Conservation (phyloP, 1,284 basidiomycete genomes). For the Xerocomus minutiporus region DNA sequence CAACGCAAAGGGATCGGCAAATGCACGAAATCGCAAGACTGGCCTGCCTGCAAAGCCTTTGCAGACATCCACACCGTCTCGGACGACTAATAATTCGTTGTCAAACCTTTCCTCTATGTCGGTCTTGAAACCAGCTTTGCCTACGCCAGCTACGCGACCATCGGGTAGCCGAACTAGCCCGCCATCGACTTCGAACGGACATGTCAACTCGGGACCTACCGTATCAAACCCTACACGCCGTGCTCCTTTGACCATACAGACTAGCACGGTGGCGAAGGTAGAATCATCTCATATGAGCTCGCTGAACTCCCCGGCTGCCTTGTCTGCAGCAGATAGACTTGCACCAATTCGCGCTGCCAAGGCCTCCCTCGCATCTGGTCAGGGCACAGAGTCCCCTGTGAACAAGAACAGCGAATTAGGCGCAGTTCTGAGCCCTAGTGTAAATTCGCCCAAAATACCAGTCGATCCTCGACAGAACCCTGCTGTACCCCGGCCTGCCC, state of each 20-base stretch:
- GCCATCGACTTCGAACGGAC: background rate
- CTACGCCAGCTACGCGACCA: background rate
- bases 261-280: constrained; percentile 11
- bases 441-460: background rate
- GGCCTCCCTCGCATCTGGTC: constrained; percentile 18
- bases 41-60: background rate
- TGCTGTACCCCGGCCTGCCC: background rate
- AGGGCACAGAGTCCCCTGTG: constrained; percentile 7
- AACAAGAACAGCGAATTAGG: constrained; percentile 1
- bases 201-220: background rate
- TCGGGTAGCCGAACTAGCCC: background rate
- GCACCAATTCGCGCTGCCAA: constrained; percentile 34
- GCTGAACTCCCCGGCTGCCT: constrained; percentile 8
- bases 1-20: constrained; percentile 5
- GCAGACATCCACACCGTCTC: constrained; percentile 11
- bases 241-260: constrained; percentile 10
- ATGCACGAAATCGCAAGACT: background rate
- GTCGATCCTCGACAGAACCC: constrained; percentile 5
- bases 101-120: constrained; percentile 7
- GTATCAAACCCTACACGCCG: background rate
- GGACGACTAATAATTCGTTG: constrained; percentile 19
- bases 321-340: constrained; percentile 22
- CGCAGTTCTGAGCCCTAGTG: background rate
- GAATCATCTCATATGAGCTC: constrained; percentile 20
- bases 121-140: background rate